Base-by-base conservation (phyloP, 129 eudicot genomes). In the Helichrysum umbraculigerum region DNA sequence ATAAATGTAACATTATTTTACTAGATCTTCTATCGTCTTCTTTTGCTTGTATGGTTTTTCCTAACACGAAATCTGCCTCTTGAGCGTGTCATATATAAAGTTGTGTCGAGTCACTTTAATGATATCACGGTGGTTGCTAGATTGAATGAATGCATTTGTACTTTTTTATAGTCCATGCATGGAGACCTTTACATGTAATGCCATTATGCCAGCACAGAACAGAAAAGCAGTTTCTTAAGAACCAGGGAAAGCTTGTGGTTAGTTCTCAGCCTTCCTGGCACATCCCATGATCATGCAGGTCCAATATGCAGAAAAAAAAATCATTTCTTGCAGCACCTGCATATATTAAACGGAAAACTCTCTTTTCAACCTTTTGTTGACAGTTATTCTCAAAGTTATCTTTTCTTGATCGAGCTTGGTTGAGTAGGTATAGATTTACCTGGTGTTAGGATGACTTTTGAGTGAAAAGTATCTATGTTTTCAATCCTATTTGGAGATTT, bases 61-160 rank as follows among this genome's bases (percentile, higher is more conserved):
- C 44, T 69, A 21, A 42, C 70, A 65, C 34, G 25, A 52, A 76
- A 51, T 33, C 66, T 66, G 74, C 28, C 17, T 68, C 56, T 76
- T 11, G 41, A 59, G 41, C 1, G 17, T 63, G n/a, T 0, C 17
- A 29, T 21, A 7, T 59, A 28, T 21, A 21, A 59, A 9, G 32
- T 59, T 59, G 11, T n/a, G 34, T 15, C 37, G 25, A 32, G 51
- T 20, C 66, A 35, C 50, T 72, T 56, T 72, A 41, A 59, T 10
- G 25, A 59, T 59, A 59, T 21, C 30, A 3, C 0, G 33, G 16
- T 15, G 22, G 65, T 22, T 59, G 33, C 65, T 59, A 59, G 65
- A 59, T 59, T 59, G 65, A 59, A 59, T 59, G 65, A 59, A 59
- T 59, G 1, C 29, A 21, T 59, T 59, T 59, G 65, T 9, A 59